Evolutionary conservation across 2,329 filamentous ascomycete genomes (phyloP).

Genomic region (Atkinsonella texensis): DNA sequence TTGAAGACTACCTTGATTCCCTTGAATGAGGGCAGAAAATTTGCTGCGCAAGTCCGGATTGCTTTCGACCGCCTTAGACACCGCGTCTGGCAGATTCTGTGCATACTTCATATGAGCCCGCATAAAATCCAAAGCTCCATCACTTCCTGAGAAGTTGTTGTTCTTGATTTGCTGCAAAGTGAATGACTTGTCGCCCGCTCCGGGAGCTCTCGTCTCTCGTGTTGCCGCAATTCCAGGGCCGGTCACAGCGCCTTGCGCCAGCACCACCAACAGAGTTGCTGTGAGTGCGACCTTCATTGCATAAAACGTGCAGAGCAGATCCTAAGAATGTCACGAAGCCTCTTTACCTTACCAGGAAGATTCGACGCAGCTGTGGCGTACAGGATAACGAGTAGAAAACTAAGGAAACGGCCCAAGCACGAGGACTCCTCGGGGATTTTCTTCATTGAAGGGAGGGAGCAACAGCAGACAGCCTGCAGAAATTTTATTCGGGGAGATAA

Average conservation of each 20-base stretch:
- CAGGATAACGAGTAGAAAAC: neutral
- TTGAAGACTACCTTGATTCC: neutral
- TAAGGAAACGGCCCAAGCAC: neutral
- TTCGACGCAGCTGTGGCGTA: neutral
- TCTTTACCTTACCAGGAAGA: neutral
- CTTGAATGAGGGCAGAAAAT: slow-evolving; percentile 7
- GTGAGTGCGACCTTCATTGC: slow-evolving; percentile 6
- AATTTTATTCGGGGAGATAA: too few species aligned
- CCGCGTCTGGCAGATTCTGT: slow-evolving; percentile 15
- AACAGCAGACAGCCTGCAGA: neutral
- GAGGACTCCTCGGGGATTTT: neutral
- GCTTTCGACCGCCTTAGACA: slow-evolving; percentile 14
- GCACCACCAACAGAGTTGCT: slow-evolving; percentile 2
- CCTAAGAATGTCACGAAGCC: neutral
- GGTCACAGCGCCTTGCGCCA: slow-evolving; percentile 6
- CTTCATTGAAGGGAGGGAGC: neutral
- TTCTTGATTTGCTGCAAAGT: slow-evolving; percentile 24
- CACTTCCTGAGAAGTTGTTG: slow-evolving; percentile 19
- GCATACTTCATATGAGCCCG: slow-evolving; percentile 27
- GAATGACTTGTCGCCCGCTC: slow-evolving; percentile 10
- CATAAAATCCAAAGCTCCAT: slow-evolving; percentile 17
- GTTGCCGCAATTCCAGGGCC: neutral
- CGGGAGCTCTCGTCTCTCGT: neutral
- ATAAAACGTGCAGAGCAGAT: neutral
- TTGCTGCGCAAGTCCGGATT: slow-evolving; percentile 15